Evolutionary conservation across 352 stramenopile genomes (phyloP), one percentile per base, ranked within the genome.

Genomic region (Phytophthora pseudosyringae): DNA sequence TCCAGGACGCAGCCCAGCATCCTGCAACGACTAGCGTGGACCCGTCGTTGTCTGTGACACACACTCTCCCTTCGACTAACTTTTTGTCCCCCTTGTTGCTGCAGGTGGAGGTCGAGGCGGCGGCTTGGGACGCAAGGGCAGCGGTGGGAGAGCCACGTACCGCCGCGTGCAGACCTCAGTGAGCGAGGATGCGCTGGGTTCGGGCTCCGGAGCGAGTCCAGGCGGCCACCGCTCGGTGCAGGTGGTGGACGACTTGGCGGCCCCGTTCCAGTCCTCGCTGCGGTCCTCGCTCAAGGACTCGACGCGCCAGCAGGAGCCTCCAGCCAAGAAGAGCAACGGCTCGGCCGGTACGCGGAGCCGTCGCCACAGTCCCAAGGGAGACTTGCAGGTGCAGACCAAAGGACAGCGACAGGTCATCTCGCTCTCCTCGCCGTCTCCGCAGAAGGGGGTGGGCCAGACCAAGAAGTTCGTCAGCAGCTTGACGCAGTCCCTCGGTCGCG

Each of bases 241-340:
- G 38, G 45, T 69, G 4, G 64, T 79, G 32, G 65, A 70, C 18
- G 60, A 56, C 25, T 25, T 25, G 1, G 51, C 53, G 13, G 44
- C 28, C 16, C 46, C 66, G 4, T 91, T 89, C 40, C 64, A 59
- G 49, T 91, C 85, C 18, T 91, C 85, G 5, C 35, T 93, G 55
- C 71, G 46, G 41, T 88, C 82, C 39, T 91, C 84, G 9, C 38
- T 90, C 32, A 73, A 75, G 55, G 52, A 76, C 21, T 75, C 81
- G 15, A 35, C 86, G 18, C 52, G 25, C 25, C 54, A 32, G 18
- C 11, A 53, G 31, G 50, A 72, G 18, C 40, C 6, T 11, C 21
- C 64, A 8, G 35, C 25, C 10, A 76, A 76, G 54, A 51, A 16
- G 39, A 71, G 46, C 16, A 59, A 71, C 15, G 59, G 60, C 16